Percentiles rank a stretch among this genome's conserved stretches.
phyloP scores from a whole-genome alignment of 768 basidiomycete genomes.

The Boletus reticuloceps region DNA sequence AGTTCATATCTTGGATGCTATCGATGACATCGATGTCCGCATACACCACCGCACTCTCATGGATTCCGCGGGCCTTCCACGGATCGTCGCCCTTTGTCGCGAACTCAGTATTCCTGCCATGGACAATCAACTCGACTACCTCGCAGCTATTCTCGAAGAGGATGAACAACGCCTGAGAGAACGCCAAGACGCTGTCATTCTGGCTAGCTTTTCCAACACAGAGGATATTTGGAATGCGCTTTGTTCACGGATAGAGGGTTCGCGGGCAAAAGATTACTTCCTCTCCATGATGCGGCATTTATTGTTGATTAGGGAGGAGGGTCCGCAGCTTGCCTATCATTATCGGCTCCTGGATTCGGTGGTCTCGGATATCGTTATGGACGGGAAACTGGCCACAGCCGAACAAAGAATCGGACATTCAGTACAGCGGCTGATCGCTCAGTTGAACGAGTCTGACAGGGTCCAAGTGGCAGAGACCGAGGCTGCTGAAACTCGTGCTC shows the following conservation, averaged over 20 bases:
- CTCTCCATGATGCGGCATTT: slow-evolving; percentile 94
- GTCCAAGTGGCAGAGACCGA: slow-evolving; percentile 79
- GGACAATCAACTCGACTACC: slow-evolving; percentile 60
- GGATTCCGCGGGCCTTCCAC: slow-evolving; percentile 80
- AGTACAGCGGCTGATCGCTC: slow-evolving; percentile 83
- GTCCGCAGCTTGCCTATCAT: slow-evolving; percentile 78
- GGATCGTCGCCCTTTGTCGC: slow-evolving; percentile 68
- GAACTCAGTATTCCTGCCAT: slow-evolving; percentile 62
- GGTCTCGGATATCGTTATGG: slow-evolving; percentile 88
- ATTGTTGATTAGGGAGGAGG: slow-evolving; percentile 86
- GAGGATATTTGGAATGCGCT: slow-evolving; percentile 88
- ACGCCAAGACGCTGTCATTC: slow-evolving; percentile 70
- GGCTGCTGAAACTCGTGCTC: slow-evolving; percentile 61
- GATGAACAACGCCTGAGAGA: slow-evolving; percentile 74
- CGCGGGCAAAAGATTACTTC: slow-evolving; percentile 80
- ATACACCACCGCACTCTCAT: slow-evolving; percentile 86
- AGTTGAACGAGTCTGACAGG: slow-evolving; percentile 88
- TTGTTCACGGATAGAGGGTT: slow-evolving; percentile 69
- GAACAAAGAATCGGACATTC: slow-evolving; percentile 86
- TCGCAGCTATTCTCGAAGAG: slow-evolving; percentile 62
- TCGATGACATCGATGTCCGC: slow-evolving; percentile 80
- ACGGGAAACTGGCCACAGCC: slow-evolving; percentile 83
- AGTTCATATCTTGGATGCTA: slow-evolving; percentile 57
- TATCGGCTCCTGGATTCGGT: slow-evolving; percentile 90
- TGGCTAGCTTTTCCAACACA: slow-evolving; percentile 75